Conservation (phyloP, 805 yeast genomes). For the Metschnikowia drakensbergensis region DNA sequence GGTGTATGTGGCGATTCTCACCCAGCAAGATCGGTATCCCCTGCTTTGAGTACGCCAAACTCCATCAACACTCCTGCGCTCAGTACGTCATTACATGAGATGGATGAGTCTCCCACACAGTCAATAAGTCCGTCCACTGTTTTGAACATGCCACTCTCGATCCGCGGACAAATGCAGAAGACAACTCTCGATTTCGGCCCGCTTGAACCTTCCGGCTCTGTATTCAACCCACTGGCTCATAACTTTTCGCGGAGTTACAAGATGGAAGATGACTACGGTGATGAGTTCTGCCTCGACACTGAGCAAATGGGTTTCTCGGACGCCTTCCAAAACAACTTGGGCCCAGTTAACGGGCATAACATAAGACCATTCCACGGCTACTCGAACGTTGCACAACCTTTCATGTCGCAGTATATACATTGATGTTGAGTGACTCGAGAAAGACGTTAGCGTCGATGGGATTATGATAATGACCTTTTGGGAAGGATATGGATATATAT, state of each 20-base stretch:
- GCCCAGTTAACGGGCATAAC: conserved; percentile 1
- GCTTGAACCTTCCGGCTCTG: background rate
- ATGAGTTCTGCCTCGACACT: conserved; percentile 40
- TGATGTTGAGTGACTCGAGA: background rate
- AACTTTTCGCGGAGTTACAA: background rate
- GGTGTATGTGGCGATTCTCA: background rate
- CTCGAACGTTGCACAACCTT: conserved; percentile 1
- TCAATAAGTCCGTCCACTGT: conserved; percentile 11
- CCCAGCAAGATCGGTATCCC: conserved; percentile 6
- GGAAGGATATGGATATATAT: conserved; percentile 3
- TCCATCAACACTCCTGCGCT: conserved; percentile 16
- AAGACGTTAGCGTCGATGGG: background rate
- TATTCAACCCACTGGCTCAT: background rate
- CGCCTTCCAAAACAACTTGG: background rate
- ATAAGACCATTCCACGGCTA: background rate
- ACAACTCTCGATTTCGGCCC: background rate
- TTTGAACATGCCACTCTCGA: background rate
- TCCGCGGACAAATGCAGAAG: background rate
- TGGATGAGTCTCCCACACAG: conserved; percentile 16
- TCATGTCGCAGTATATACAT: conserved; percentile 3
- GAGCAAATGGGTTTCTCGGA: conserved; percentile 32
- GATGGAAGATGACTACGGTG: conserved; percentile 34
- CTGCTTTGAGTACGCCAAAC: conserved; percentile 18
- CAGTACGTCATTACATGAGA: conserved; percentile 15
- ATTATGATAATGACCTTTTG: conserved; percentile 2